Evolutionary conservation across 2,329 filamentous ascomycete genomes (phyloP), one percentile per base, ranked within the genome.

Genomic region (Akanthomyces lecanii): DNA sequence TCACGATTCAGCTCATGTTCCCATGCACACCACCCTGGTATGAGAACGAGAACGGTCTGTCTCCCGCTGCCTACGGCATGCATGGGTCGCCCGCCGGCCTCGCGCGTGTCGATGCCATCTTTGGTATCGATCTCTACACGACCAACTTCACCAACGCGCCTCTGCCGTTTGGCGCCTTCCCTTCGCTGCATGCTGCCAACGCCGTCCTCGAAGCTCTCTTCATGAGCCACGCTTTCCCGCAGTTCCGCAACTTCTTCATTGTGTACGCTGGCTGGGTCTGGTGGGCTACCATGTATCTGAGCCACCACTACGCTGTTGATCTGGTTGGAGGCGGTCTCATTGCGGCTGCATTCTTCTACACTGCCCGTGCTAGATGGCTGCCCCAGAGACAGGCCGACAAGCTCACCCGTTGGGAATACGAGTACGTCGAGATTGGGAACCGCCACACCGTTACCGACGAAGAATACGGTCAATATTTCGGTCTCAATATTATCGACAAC

Each of bases 221-320:
- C 81, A 90, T 98, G 88, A 91, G 89, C 76, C 89, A 96, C 76
- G 88, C 91, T 74, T 97, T 98, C 81, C 94, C 94, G 5, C 87
- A 86, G 65, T 84, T 96, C 68, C 87, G 90, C 68, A 86, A 89
- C 14, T 77, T 95, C 60, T 96, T 96, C 77, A 84, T 93, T 66
- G 82, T 85, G 67, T 98, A 97, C 76, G 89, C 90, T 51, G 84
- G 90, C 73, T 97, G 94, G 94, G 88, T 97, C 71, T 97, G 92
- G 91, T 98, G 94, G 92, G 90, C 93, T 14, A 98, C 94, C 69
- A 97, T 98, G 92, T 97, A 98, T 73, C 85, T 98, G 59, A 96
- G 91, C 71, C 94, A 98, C 77, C 94, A 98, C 79, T 98, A 98
- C 74, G 94, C 93, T 38, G 90, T 98, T 47, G 94, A 98, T 75